Percentiles rank a stretch among this genome's conserved stretches.
phyloP scores from a whole-genome alignment of 768 basidiomycete species.

The Epithele typhae region DNA sequence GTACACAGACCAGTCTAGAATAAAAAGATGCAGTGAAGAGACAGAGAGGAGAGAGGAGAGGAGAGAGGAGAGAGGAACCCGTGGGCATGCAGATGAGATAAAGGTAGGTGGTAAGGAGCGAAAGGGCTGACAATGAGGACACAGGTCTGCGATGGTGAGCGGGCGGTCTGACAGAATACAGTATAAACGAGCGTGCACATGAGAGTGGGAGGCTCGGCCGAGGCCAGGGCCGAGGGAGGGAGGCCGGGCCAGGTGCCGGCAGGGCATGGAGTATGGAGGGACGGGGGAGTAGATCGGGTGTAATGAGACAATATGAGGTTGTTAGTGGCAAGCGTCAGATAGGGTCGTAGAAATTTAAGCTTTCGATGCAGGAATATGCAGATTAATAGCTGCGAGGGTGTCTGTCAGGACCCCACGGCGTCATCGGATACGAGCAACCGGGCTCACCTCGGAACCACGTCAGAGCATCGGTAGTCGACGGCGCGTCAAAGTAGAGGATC shows the following conservation, averaged over 20 bases:
- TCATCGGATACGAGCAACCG: not conserved
- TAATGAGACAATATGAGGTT: not conserved
- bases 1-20: conserved; percentile 17
- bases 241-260: not conserved
- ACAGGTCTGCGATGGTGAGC: conserved; percentile 12
- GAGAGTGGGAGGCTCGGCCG: conserved; percentile 1
- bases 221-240: conserved; percentile 1
- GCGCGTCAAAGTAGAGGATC: conserved; percentile 84
- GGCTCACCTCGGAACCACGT: conserved; percentile 84
- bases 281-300: not conserved
- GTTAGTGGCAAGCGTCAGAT: conserved; percentile 9
- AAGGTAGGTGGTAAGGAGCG: conserved; percentile 15
- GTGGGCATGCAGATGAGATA: too few relatives aligned
- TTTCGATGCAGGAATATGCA: conserved; percentile 83
- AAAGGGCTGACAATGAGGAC: conserved; percentile 11
- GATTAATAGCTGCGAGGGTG: conserved; percentile 65
- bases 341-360: conserved; percentile 37
- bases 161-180: conserved; percentile 8
- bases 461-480: conserved; percentile 77
- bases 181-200: conserved; percentile 15
- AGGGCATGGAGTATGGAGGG: conserved; percentile 1
- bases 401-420: conserved; percentile 2
- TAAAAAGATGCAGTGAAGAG: conserved; percentile 14
- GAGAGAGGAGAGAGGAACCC: not conserved
- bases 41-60: conserved; percentile 3